Evolutionary conservation across 164 flowering plant genomes (phyloP).

Genomic region (Cinnamomum micranthum): DNA sequence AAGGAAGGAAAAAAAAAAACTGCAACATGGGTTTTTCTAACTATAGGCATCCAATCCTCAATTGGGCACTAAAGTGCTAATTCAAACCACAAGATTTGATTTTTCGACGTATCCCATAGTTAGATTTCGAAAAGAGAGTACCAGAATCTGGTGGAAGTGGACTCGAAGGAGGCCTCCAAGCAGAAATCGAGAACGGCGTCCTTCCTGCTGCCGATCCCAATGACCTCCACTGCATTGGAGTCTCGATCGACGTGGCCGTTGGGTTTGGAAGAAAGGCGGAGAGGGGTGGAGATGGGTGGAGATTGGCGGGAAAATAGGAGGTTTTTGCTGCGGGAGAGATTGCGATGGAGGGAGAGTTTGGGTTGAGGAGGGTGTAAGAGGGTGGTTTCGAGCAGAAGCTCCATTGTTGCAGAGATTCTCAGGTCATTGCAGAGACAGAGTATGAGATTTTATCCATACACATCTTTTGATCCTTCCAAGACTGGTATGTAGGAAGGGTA

Average conservation of each 20-base stretch:
- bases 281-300: background rate
- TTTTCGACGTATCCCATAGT: too few species aligned
- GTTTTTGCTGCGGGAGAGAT: background rate
- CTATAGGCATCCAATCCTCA: too few species aligned
- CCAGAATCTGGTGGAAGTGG: constrained; percentile 65
- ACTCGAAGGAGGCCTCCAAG: constrained; percentile 46
- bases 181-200: constrained; percentile 78
- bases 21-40: too few species aligned
- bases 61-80: too few species aligned
- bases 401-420: background rate
- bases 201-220: constrained; percentile 75
- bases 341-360: background rate
- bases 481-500: too few species aligned
- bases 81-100: too few species aligned
- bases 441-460: too few species aligned
- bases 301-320: background rate
- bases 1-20: too few species aligned
- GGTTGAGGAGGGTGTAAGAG: background rate
- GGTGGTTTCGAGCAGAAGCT: background rate
- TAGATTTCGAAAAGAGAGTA: constrained; percentile 13
- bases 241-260: constrained; percentile 7
- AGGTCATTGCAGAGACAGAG: too few species aligned
- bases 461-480: too few species aligned
- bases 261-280: constrained; percentile 10
- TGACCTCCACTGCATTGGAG: constrained; percentile 44